Conservation (phyloP, 768 basidiomycete species). For the Boletus subcaerulescens region DNA sequence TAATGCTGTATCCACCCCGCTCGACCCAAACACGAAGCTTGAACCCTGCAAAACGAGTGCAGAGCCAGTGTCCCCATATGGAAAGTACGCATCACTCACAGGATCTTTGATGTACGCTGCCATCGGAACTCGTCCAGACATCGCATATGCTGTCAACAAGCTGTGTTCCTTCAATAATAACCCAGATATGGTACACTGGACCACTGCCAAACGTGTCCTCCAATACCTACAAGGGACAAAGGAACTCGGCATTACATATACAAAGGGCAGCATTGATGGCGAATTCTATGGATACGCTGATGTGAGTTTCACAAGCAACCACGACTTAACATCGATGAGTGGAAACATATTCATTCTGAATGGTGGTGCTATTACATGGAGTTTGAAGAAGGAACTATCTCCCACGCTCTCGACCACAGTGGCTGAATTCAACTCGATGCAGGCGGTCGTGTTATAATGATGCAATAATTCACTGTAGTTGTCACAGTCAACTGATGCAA, state of each 20-base stretch:
- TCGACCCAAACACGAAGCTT: background rate
- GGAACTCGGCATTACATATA: background rate
- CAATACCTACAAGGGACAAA: conserved; percentile 8
- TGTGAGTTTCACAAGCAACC: conserved; percentile 25
- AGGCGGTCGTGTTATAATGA: no score
- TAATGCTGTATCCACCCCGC: background rate
- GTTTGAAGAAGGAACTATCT: no score
- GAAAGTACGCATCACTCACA: background rate
- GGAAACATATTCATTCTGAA: background rate
- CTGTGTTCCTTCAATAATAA: background rate
- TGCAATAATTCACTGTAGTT: no score
- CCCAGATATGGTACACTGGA: background rate
- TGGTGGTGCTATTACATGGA: no score
- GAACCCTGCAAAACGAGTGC: background rate
- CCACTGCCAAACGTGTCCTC: background rate
- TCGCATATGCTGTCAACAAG: background rate
- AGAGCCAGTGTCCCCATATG: background rate
- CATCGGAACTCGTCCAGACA: background rate
- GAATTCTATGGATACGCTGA: conserved; percentile 20
- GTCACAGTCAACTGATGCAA: no score
- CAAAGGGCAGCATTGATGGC: background rate
- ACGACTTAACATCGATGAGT: conserved; percentile 7
- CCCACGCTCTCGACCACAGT: no score
- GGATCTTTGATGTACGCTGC: background rate
- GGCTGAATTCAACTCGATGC: no score